These are phyloP conservation scores for Pichia kluyveri DNA, from an alignment of 805 yeast species.

Conservation along the genomic window DNA sequence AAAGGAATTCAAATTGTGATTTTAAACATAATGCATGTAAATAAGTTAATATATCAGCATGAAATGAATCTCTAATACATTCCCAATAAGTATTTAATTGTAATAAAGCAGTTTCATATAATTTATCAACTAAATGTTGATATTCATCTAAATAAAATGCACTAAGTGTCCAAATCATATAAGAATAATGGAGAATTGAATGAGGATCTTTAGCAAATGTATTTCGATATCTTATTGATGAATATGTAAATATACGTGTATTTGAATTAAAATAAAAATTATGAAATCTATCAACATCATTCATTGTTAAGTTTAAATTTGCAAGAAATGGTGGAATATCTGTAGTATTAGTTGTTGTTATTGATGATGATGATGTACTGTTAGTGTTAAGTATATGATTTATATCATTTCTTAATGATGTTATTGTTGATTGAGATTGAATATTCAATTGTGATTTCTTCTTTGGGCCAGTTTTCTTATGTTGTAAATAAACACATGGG, in stretches of 20 bases:
- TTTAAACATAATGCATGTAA: slow-evolving; percentile 20
- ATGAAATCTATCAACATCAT: slow-evolving; percentile 17
- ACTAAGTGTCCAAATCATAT: slow-evolving; percentile 18
- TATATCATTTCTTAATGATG: not conserved
- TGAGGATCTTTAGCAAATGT: slow-evolving; percentile 14
- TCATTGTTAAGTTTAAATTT: slow-evolving; percentile 12
- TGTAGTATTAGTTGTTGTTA: no score
- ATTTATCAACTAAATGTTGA: slow-evolving; percentile 9
- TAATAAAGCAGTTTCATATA: slow-evolving; percentile 14
- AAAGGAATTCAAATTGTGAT: slow-evolving; percentile 19
- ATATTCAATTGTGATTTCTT: not conserved
- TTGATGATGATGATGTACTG: no score
- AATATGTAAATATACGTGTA: slow-evolving; percentile 12
- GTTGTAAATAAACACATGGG: slow-evolving; percentile 20
- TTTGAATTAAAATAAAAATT: slow-evolving; percentile 8
- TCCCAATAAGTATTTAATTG: slow-evolving; percentile 16
- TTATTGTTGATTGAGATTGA: no score
- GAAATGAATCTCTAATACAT: slow-evolving; percentile 7
- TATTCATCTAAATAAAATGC: slow-evolving; percentile 14
- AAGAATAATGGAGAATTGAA: slow-evolving; percentile 14
- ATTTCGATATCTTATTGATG: slow-evolving; percentile 14
- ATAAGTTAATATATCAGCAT: slow-evolving; percentile 17
- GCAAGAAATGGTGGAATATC: not conserved
- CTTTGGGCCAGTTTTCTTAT: slow-evolving; percentile 25
- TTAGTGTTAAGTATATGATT: not conserved